Base-by-base conservation (phyloP, 495 filamentous ascomycete genomes). In the Hypoxylon fragiforme region DNA sequence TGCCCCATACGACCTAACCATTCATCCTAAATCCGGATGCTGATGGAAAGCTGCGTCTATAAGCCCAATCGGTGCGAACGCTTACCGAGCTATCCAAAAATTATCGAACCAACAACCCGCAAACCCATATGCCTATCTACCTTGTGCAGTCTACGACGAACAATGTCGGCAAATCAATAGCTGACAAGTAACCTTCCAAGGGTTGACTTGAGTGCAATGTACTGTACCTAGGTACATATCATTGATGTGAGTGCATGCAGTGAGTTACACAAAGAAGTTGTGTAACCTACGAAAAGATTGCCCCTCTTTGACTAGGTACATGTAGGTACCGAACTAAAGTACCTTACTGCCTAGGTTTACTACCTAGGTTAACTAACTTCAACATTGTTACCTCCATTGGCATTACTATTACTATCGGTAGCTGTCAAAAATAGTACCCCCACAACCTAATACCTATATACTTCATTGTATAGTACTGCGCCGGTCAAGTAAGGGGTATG, bases 41-140 rank as follows among this genome's bases (percentile, higher is more conserved):
- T 18, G 22, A 24, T 53, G 58, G 58, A 49, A 53, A 57, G 43
- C 52, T 57, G 58, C 58, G 52, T 57, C 38, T 57, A 44, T 34
- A 28, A 40, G 32, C 15, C 47, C n/a, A 57, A 44, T 47, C 41
- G 36, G 51, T 13, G 32, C 22, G 28, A 40, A 24, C 26, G 12
- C 34, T 57, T 51, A 57, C 58, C 57, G 58, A 62, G 45, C 26
- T 20, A 32, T 24, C 43, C 39, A 43, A 46, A 43, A 40, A 53
- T 47, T n/a, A 26, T 41, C 44, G 36, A 47, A 40, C 44, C 58
- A 57, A 57, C 48, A 49, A 13, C 28, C 38, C 13, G 38, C 34
- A 24, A n/a, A 6, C 30, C 26, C 6, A 19, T 6, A 42, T 32
- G 19, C 21, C 22, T 51, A 45, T 47, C 37, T 22, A 32, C 37